Evolutionary conservation across 805 yeast genomes (phyloP).

Genomic region (Hyphopichia homilentoma): DNA sequence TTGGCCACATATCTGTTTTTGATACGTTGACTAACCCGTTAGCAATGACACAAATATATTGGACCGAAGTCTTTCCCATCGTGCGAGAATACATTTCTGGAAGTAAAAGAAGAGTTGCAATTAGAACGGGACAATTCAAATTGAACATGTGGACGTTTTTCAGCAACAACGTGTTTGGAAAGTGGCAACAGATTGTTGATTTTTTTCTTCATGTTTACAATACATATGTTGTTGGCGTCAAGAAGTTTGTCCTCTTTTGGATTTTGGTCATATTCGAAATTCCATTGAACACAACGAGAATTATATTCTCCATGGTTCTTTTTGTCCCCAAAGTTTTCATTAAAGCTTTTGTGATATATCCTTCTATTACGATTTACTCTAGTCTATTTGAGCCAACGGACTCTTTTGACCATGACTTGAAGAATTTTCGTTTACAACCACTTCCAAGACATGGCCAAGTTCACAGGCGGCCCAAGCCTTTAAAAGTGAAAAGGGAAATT

Average conservation of each 20-base stretch:
- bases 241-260: conserved; percentile 4
- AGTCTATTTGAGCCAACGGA: conserved; percentile 8
- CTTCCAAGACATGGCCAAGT: too few species aligned
- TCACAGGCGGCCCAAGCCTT: too few species aligned
- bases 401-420: conserved; percentile 11
- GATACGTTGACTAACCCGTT: conserved; percentile 5
- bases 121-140: conserved; percentile 5
- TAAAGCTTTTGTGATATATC: conserved; percentile 12
- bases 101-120: conserved; percentile 1
- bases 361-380: conserved; percentile 8
- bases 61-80: conserved; percentile 4
- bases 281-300: conserved; percentile 13
- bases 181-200: conserved; percentile 4
- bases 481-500: too few species aligned
- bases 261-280: conserved; percentile 9
- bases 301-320: conserved; percentile 11
- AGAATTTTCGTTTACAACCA: too few species aligned
- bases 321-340: conserved; percentile 20
- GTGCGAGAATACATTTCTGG: neutral
- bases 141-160: conserved; percentile 13
- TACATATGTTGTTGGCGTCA: conserved; percentile 9
- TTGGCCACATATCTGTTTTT: neutral
- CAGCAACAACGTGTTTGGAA: conserved; percentile 6
- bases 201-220: conserved; percentile 2
- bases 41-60: conserved; percentile 1